A percentile compares a stretch with the other conserved stretches of the same genome.
Conservation (phyloP, 192 early-diverging fungal species). For the Linnemannia hyalina region DNA sequence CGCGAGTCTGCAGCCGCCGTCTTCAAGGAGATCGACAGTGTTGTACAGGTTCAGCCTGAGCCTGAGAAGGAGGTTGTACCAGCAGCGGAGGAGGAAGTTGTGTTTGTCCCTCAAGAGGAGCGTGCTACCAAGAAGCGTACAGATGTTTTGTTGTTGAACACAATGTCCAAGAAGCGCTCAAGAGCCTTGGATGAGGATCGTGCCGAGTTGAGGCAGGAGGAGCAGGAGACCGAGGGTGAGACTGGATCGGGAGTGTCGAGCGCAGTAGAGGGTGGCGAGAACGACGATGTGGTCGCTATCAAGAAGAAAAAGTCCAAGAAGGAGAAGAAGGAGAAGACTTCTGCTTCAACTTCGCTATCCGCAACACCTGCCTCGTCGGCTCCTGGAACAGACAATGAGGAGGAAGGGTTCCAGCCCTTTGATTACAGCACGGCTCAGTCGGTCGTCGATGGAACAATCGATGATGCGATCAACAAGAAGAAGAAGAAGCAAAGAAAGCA, state of each 20-base stretch:
- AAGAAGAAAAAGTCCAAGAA: constrained; percentile 29
- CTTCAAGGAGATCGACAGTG: constrained; percentile 26
- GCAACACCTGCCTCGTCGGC: constrained; percentile 10
- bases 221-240: neutral
- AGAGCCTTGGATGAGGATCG: constrained; percentile 51
- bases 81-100: constrained; percentile 19
- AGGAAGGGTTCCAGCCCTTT: constrained; percentile 40
- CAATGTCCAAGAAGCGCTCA: constrained; percentile 48
- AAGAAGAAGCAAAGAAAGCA: constrained; percentile 31
- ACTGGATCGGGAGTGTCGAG: neutral
- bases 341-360: neutral
- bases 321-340: constrained; percentile 11
- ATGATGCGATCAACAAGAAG: constrained; percentile 14
- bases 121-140: constrained; percentile 51
- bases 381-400: constrained; percentile 11
- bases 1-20: constrained; percentile 17
- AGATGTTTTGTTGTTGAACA: constrained; percentile 30
- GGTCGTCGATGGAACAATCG: constrained; percentile 41
- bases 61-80: neutral
- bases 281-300: constrained; percentile 7
- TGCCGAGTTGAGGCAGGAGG: constrained; percentile 21
- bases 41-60: neutral
- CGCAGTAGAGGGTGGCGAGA: neutral
- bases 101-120: constrained; percentile 35
- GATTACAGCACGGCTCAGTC: constrained; percentile 46